Conservation (phyloP, 108 stramenopile genomes). For the Pseudonitzschia delicatissima region DNA sequence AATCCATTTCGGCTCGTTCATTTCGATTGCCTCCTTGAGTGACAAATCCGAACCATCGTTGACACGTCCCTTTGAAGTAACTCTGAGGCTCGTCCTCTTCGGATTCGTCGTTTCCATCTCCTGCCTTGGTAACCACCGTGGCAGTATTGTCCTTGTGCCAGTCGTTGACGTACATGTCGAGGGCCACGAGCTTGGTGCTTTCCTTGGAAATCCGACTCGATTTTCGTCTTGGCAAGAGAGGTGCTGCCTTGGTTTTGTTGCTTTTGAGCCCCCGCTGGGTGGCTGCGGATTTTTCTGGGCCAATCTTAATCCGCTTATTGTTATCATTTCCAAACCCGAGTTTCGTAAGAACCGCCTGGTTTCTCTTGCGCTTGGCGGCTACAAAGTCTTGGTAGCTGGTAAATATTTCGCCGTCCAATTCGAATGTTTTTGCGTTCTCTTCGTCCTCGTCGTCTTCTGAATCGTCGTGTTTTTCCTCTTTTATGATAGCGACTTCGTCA, state of each 20-base stretch:
- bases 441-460: slow-evolving; percentile 17
- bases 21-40: slow-evolving; percentile 48
- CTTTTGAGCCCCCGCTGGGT: background rate
- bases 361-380: slow-evolving; percentile 74
- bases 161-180: slow-evolving; percentile 24
- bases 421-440: slow-evolving; percentile 18
- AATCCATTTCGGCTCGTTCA: slow-evolving; percentile 56
- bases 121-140: background rate
- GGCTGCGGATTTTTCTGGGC: background rate
- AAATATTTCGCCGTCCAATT: slow-evolving; percentile 53
- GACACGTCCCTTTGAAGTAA: slow-evolving; percentile 53
- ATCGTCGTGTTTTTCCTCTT: background rate
- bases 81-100: slow-evolving; percentile 2
- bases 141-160: slow-evolving; percentile 24
- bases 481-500: background rate
- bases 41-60: slow-evolving; percentile 72
- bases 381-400: slow-evolving; percentile 75
- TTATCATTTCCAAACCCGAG: slow-evolving; percentile 48
- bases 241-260: background rate
- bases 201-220: slow-evolving; percentile 28
- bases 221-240: background rate
- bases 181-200: slow-evolving; percentile 15
- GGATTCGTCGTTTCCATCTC: background rate
- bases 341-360: slow-evolving; percentile 41
- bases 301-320: slow-evolving; percentile 5